These are phyloP conservation scores for Mortierella sp. DNA, from an alignment of 371 early-diverging fungal species.

Conservation along the genomic window DNA sequence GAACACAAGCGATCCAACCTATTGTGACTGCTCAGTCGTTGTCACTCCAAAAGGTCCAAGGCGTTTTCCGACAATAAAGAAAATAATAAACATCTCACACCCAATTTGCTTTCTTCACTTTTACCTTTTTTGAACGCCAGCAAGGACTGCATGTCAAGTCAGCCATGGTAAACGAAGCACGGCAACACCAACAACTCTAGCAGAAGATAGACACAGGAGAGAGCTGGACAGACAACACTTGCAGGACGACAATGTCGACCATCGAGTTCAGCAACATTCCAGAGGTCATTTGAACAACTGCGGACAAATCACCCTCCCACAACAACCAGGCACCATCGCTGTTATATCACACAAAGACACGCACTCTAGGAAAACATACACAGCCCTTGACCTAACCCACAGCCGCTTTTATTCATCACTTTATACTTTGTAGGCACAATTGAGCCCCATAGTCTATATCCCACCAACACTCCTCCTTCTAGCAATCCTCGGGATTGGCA, in stretches of 20 bases:
- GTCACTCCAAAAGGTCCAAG: too few species aligned
- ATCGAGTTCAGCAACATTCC: too few species aligned
- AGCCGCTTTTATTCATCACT: too few species aligned
- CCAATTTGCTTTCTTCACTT: too few species aligned
- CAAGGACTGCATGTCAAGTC: not conserved
- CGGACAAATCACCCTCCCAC: too few species aligned
- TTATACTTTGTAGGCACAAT: slow-evolving; percentile 14
- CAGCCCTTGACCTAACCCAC: not conserved
- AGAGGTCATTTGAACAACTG: too few species aligned
- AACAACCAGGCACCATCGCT: too few species aligned
- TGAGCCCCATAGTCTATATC: slow-evolving; percentile 47
- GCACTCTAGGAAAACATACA: not conserved
- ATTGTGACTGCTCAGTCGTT: not conserved
- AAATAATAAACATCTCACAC: too few species aligned
- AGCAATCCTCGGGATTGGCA: slow-evolving; percentile 40
- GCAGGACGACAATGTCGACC: not conserved
- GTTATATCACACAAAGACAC: too few species aligned
- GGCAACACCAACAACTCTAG: not conserved
- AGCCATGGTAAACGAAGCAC: not conserved
- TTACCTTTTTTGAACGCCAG: not conserved
- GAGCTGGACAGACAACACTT: not conserved
- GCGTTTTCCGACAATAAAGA: too few species aligned
- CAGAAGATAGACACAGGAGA: not conserved
- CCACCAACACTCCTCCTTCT: slow-evolving; percentile 46
- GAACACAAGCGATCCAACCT: not conserved